Evolutionary conservation across 192 early-diverging fungal species (phyloP), one percentile per base, ranked within the genome.

Genomic region (Ambispora gerdemannii): DNA sequence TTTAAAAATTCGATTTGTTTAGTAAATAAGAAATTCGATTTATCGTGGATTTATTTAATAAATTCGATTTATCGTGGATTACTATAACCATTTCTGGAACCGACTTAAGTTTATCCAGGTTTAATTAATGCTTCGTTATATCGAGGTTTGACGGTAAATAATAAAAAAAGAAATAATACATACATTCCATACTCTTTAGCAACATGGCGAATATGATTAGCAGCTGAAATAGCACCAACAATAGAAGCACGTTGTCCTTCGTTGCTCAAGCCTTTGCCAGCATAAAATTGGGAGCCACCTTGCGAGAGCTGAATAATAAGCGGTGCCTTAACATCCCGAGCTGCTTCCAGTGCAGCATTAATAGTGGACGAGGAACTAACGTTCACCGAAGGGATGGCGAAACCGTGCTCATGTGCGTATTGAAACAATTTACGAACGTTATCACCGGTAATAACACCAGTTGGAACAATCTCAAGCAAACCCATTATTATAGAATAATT

Each of bases 361-460:
- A 95, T 70, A 66, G 94, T 94, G 38, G 91, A 93, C 25, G 93
- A 91, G 38, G 91, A 90, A 75, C 93, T 96, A 87, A 93, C 94
- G 85, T 97, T 97, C 83, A 97, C 89, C 47, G 95, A 93, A 55
- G 95, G 94, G 81, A 97, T 97, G 74, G 95, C 95, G 71, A 94
- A 97, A 32, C 84, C 75, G 78, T 97, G 83, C 78, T 94, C 76
- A 73, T 80, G 82, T 30, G 86, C 86, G 62, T 88, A 92, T 70
- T 86, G 74, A 65, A 91, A 89, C 60, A 90, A 77, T 84, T 91
- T 93, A 81, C 86, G 85, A 76, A 96, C 87, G 81, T 94, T 85
- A 79, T 97, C 91, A 75, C 95, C 95, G 67, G 94, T 94, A 76
- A 97, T 81, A 77, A 97, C 95, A 65, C 95, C 95, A 75, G 93